Conservation (phyloP, 2,329 filamentous ascomycete species). For the Neonectria ditissima region DNA sequence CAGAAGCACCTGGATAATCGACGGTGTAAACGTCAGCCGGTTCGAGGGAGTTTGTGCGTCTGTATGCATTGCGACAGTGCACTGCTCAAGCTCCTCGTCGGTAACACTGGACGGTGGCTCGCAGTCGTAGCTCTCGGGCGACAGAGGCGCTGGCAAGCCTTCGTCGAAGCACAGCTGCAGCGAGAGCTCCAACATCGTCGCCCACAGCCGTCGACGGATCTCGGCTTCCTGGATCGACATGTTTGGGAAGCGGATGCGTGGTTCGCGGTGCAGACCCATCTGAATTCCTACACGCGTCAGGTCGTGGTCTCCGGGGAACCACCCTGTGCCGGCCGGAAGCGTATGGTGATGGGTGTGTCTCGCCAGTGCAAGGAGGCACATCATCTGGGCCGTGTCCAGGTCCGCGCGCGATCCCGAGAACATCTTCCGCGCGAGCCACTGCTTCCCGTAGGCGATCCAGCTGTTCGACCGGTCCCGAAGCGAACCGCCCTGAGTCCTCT, state of each 20-base stretch:
- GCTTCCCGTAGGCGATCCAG: conserved; percentile 40
- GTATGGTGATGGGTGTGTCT: conserved; percentile 34
- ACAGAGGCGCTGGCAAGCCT: conserved; percentile 58
- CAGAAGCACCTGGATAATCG: conserved; percentile 18
- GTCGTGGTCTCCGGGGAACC: conserved; percentile 23
- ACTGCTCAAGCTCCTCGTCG: conserved; percentile 15
- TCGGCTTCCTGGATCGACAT: conserved; percentile 56
- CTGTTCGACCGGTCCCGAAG: conserved; percentile 32
- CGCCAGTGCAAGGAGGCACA: conserved; percentile 48
- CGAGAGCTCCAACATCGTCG: conserved; percentile 60
- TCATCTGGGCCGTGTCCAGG: conserved; percentile 41
- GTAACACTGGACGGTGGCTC: conserved; percentile 51
- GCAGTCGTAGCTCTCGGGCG: conserved; percentile 58
- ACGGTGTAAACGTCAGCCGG: conserved; percentile 5
- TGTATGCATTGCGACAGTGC: background rate
- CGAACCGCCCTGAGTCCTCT: conserved; percentile 36
- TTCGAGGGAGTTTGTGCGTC: background rate
- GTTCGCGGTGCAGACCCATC: conserved; percentile 65
- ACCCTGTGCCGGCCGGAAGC: conserved; percentile 6
- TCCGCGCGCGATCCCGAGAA: conserved; percentile 13
- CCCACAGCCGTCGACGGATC: conserved; percentile 62
- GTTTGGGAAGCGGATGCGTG: conserved; percentile 52
- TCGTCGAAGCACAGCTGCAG: conserved; percentile 58
- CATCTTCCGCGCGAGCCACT: conserved; percentile 35
- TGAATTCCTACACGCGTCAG: conserved; percentile 57